A percentile compares a stretch with the other conserved stretches of the same genome.
Conservation (phyloP, 306 rosid species). For the Delonix regia region DNA sequence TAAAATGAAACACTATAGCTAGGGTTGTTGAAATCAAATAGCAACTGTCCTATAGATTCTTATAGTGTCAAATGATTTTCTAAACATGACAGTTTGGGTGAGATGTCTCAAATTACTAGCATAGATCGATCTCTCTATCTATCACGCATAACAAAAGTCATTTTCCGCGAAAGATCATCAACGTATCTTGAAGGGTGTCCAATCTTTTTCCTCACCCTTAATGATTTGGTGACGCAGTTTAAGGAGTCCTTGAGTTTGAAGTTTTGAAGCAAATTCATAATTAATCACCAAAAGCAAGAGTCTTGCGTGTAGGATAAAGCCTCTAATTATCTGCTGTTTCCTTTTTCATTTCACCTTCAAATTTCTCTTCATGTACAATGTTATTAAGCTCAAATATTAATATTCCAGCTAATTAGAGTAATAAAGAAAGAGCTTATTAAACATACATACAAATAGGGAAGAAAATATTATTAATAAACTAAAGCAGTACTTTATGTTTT, state of each 20-base stretch:
- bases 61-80: slow-evolving; percentile 39
- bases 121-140: slow-evolving; percentile 39
- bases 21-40: slow-evolving; percentile 42
- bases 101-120: slow-evolving; percentile 53
- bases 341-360: too few relatives aligned
- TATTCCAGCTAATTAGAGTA: neutral
- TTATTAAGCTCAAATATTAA: neutral
- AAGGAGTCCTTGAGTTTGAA: too few relatives aligned
- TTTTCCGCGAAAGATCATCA: slow-evolving; percentile 40
- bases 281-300: too few relatives aligned
- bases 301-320: too few relatives aligned
- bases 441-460: neutral
- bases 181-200: slow-evolving; percentile 62
- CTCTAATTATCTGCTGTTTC: too few relatives aligned
- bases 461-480: neutral
- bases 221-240: too few relatives aligned
- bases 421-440: neutral
- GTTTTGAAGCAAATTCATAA: too few relatives aligned
- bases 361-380: too few relatives aligned
- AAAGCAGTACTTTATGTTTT: too few relatives aligned
- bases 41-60: slow-evolving; percentile 43
- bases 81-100: slow-evolving; percentile 52
- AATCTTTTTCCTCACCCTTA: slow-evolving; percentile 53
- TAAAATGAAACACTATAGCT: slow-evolving; percentile 13
- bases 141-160: slow-evolving; percentile 44